A percentile compares a stretch with the other conserved stretches of the same genome.
These are phyloP conservation scores for Furcasterigmium furcatum DNA, from an alignment of 2,329 filamentous ascomycete species.

Conservation along the genomic window DNA sequence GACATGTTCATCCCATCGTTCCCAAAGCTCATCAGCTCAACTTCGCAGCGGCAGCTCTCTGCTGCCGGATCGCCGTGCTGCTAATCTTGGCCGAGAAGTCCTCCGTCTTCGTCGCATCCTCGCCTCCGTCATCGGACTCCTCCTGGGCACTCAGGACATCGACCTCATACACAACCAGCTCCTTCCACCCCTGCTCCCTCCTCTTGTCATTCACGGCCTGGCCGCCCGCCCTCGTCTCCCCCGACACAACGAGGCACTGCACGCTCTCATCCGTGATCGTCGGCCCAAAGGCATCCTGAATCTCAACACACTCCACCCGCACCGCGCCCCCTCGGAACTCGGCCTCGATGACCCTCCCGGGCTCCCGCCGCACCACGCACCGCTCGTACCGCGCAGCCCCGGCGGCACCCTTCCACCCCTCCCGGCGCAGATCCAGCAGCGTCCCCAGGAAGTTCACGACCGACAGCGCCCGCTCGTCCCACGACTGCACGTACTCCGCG, in stretches of 20 bases:
- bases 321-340: constrained; percentile 58
- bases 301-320: constrained; percentile 74
- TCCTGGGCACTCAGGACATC: constrained; percentile 76
- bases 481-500: constrained; percentile 75
- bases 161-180: constrained; percentile 80
- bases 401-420: constrained; percentile 39
- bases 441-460: constrained; percentile 72
- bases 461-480: constrained; percentile 67
- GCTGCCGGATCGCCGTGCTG: constrained; percentile 76
- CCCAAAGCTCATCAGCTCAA: too few species aligned
- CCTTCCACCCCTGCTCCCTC: constrained; percentile 69
- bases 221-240: constrained; percentile 82
- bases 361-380: constrained; percentile 24
- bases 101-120: constrained; percentile 39
- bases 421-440: constrained; percentile 43
- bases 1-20: background rate
- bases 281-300: constrained; percentile 85
- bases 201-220: constrained; percentile 83
- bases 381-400: constrained; percentile 20
- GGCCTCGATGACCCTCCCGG: constrained; percentile 42
- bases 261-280: constrained; percentile 81
- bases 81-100: constrained; percentile 83
- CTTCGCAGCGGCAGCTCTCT: constrained; percentile 27
- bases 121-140: constrained; percentile 26
- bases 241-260: constrained; percentile 79